phyloP scores from a whole-genome alignment of 305 asterid genomes.

The Ilex paraguariensis region DNA sequence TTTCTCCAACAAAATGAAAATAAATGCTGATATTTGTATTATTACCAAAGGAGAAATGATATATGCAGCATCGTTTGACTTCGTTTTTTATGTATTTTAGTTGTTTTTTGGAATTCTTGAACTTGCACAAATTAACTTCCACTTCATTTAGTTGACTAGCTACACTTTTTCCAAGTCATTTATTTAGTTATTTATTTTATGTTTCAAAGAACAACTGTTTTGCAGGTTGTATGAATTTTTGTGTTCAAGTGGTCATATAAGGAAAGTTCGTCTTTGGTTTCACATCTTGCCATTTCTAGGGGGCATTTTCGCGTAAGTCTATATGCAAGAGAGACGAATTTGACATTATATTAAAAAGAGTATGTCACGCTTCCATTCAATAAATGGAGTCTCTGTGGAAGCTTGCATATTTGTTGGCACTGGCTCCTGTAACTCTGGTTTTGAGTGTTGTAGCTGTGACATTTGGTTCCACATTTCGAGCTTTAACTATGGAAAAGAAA shows the following conservation, averaged over 20 bases:
- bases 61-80: too few relatives aligned
- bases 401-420: conserved; percentile 79
- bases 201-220: not conserved
- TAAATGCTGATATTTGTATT: too few relatives aligned
- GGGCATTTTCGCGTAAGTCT: not conserved
- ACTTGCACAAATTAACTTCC: too few relatives aligned
- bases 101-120: too few relatives aligned
- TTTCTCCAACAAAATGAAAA: too few relatives aligned
- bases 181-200: not conserved
- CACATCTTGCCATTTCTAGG: not conserved
- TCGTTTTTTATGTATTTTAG: too few relatives aligned
- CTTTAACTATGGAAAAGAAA: conserved; percentile 83
- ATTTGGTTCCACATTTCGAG: conserved; percentile 77
- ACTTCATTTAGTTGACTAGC: too few relatives aligned
- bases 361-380: not conserved
- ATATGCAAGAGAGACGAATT: not conserved
- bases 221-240: not conserved
- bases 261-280: not conserved
- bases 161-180: too few relatives aligned
- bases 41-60: too few relatives aligned
- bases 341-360: not conserved
- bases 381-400: conserved; percentile 81
- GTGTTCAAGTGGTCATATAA: conserved; percentile 8
- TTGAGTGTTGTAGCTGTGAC: conserved; percentile 78
- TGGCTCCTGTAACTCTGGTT: conserved; percentile 67